Evolutionary conservation across 129 eudicot species (phyloP).

Genomic region (Gnaphalium uliginosum): DNA sequence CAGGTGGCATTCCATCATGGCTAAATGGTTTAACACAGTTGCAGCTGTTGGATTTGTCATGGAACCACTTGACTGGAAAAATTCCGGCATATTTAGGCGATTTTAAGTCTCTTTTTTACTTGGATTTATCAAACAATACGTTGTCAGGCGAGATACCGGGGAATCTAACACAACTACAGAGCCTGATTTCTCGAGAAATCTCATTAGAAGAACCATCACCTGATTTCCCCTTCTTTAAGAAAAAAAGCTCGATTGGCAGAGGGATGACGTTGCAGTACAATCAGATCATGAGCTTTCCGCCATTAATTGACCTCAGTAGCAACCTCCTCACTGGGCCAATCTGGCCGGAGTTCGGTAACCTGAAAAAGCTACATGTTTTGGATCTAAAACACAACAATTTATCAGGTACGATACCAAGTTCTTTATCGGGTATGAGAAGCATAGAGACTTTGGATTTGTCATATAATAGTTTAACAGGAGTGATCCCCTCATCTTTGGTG

Average conservation of each 20-base stretch:
- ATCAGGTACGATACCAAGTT: conserved; percentile 54
- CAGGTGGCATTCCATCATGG: conserved; percentile 60
- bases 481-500: conserved; percentile 49
- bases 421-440: conserved; percentile 54
- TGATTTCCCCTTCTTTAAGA: conserved; percentile 52
- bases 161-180: conserved; percentile 42
- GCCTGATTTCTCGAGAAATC: conserved; percentile 35
- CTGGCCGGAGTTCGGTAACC: conserved; percentile 64
- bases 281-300: conserved; percentile 56
- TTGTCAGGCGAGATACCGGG: conserved; percentile 55
- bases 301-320: conserved; percentile 49
- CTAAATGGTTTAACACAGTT: conserved; percentile 37
- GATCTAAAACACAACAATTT: conserved; percentile 51
- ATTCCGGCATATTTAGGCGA: conserved; percentile 57
- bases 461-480: conserved; percentile 45
- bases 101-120: conserved; percentile 47
- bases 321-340: conserved; percentile 56
- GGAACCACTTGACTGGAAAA: conserved; percentile 51
- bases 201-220: conserved; percentile 42
- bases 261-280: conserved; percentile 37
- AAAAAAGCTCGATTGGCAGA: conserved; percentile 19
- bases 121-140: conserved; percentile 64
- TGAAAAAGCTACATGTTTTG: conserved; percentile 48
- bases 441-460: conserved; percentile 60
- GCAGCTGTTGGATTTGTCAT: conserved; percentile 61